phyloP scores from a whole-genome alignment of 257 asterid species.

The Mentha longifolia region DNA sequence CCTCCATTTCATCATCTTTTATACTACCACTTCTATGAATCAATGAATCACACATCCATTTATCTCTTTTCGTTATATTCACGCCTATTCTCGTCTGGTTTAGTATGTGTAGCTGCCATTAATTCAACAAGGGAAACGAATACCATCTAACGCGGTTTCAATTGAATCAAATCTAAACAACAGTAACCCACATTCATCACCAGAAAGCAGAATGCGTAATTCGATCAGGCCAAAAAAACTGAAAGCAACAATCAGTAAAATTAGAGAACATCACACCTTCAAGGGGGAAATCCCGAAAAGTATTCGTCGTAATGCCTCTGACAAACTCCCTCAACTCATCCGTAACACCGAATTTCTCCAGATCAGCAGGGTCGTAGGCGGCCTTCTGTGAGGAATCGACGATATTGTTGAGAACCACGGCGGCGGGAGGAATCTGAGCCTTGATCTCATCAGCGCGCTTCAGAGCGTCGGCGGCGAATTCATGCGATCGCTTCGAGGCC shows the following conservation, averaged over 20 bases:
- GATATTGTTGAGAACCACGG: slow-evolving; percentile 49
- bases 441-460: slow-evolving; percentile 91
- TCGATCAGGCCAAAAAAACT: background rate
- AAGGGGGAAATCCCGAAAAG: slow-evolving; percentile 81
- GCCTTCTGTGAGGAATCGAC: slow-evolving; percentile 54
- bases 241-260: slow-evolving; percentile 19
- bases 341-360: slow-evolving; percentile 72
- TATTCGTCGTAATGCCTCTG: slow-evolving; percentile 63
- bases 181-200: slow-evolving; percentile 12
- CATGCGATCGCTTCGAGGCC: slow-evolving; percentile 65
- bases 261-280: slow-evolving; percentile 48
- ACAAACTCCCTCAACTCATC: slow-evolving; percentile 84
- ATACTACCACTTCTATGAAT: background rate
- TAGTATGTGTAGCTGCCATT: background rate
- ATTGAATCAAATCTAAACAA: slow-evolving; percentile 3
- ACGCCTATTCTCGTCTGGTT: background rate
- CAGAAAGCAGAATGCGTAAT: background rate
- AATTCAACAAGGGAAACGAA: background rate
- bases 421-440: slow-evolving; percentile 75
- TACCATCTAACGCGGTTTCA: background rate
- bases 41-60: background rate
- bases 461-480: slow-evolving; percentile 58
- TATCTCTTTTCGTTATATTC: background rate
- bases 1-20: background rate
- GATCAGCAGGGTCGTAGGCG: slow-evolving; percentile 54